Evolutionary conservation across 2,329 filamentous ascomycete genomes (phyloP).

Genomic region (Colletotrichum sp.): DNA sequence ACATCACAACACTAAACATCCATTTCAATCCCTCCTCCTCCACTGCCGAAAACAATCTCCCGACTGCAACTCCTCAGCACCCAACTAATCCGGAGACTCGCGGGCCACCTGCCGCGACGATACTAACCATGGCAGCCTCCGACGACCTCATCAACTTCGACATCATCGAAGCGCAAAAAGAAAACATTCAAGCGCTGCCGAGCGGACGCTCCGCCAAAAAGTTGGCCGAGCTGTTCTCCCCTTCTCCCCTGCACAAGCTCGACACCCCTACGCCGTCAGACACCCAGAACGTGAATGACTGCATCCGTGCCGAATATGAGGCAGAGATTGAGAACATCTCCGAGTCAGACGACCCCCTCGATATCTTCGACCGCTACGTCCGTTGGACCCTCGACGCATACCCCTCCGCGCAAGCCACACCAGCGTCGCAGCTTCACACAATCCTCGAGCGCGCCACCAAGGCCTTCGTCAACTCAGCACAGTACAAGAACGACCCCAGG

Average conservation of each 20-base stretch:
- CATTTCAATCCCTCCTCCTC: neutral
- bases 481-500: constrained; percentile 94
- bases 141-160: constrained; percentile 77
- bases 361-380: constrained; percentile 95
- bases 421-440: constrained; percentile 86
- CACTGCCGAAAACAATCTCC: constrained; percentile 2
- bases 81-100: constrained; percentile 12
- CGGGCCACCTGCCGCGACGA: constrained; percentile 9
- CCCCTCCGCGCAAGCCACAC: constrained; percentile 89
- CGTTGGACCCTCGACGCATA: constrained; percentile 97
- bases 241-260: constrained; percentile 63
- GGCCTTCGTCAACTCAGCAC: constrained; percentile 79
- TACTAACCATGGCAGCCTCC: constrained; percentile 50
- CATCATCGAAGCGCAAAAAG: constrained; percentile 94
- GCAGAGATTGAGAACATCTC: constrained; percentile 77
- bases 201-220: constrained; percentile 88
- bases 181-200: constrained; percentile 95
- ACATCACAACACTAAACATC: constrained; percentile 17
- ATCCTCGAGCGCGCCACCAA: constrained; percentile 94
- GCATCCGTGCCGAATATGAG: constrained; percentile 84
- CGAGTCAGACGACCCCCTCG: constrained; percentile 93
- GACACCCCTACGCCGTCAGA: constrained; percentile 72
- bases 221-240: constrained; percentile 81
- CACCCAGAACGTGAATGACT: constrained; percentile 79
- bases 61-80: neutral